Evolutionary conservation across 2,329 filamentous ascomycete genomes (phyloP).

Genomic region (Sporothrix pallida): DNA sequence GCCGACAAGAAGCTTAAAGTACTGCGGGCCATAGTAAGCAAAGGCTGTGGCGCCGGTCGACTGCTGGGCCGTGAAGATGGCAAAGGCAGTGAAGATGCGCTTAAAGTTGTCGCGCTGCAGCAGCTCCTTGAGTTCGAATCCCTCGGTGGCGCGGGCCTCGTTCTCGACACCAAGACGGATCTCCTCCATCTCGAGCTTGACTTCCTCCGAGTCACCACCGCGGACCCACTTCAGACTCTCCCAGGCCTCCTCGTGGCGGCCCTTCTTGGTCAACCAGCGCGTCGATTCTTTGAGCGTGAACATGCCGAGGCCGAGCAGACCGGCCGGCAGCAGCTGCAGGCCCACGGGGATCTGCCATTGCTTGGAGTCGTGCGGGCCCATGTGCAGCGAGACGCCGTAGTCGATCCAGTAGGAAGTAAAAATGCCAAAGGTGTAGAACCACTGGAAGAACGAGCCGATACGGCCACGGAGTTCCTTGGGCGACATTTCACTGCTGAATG

Average conservation of each 20-base stretch:
- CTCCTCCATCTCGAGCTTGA: conserved; percentile 53
- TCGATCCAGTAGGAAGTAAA: conserved; percentile 45
- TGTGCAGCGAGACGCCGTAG: conserved; percentile 7
- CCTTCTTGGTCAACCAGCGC: conserved; percentile 77
- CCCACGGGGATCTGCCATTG: conserved; percentile 12
- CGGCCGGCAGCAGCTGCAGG: conserved; percentile 66
- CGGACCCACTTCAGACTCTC: conserved; percentile 72
- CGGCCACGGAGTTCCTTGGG: conserved; percentile 54
- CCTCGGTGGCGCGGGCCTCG: conserved; percentile 53
- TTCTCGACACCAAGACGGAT: conserved; percentile 55
- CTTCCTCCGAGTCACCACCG: conserved; percentile 5
- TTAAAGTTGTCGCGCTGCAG: conserved; percentile 53
- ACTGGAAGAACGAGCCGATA: conserved; percentile 53
- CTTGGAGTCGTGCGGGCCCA: neutral
- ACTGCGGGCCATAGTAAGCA: conserved; percentile 61
- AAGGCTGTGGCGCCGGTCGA: conserved; percentile 61
- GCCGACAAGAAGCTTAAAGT: conserved; percentile 58
- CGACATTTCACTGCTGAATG: conserved; percentile 54
- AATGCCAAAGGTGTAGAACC: conserved; percentile 53
- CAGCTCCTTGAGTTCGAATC: conserved; percentile 52
- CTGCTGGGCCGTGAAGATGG: conserved; percentile 58
- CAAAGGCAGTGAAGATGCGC: conserved; percentile 51
- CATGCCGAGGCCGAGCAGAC: conserved; percentile 69
- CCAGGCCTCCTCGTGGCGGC: conserved; percentile 68
- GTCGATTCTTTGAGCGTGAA: conserved; percentile 72